These are phyloP conservation scores for Sclerotinia borealis DNA, from an alignment of 2,329 filamentous ascomycete genomes.

Conservation along the genomic window DNA sequence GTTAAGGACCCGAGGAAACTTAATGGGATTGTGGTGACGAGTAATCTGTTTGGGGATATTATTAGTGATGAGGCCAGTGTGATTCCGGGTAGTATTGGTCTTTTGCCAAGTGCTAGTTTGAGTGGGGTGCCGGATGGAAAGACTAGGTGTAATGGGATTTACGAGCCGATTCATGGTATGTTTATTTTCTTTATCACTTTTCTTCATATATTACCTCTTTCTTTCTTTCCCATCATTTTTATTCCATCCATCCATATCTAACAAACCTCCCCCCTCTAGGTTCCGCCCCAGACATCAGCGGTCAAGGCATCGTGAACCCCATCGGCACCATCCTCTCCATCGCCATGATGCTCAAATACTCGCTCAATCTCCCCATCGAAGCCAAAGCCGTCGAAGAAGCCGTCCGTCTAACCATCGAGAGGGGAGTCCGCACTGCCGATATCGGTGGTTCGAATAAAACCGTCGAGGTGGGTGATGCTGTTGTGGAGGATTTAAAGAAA, in stretches of 20 bases:
- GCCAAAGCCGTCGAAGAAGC: conserved; percentile 75
- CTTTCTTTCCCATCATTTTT: background rate
- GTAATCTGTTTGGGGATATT: conserved; percentile 94
- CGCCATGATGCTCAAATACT: conserved; percentile 95
- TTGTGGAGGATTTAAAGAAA: conserved; percentile 67
- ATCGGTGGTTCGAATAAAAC: conserved; percentile 75
- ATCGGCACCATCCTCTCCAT: conserved; percentile 86
- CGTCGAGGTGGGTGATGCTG: conserved; percentile 72
- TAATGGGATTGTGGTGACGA: conserved; percentile 87
- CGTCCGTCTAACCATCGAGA: conserved; percentile 73
- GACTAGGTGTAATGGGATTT: conserved; percentile 84
- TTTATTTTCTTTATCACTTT: background rate
- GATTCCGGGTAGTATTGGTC: conserved; percentile 83
- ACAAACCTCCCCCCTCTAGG: conserved; percentile 43
- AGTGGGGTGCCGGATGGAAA: conserved; percentile 82
- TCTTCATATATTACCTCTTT: background rate
- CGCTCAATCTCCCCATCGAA: conserved; percentile 70
- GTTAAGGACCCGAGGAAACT: conserved; percentile 84
- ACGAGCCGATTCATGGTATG: conserved; percentile 92
- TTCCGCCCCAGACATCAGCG: conserved; percentile 88
- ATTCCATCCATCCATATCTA: background rate
- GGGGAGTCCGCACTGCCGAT: conserved; percentile 72
- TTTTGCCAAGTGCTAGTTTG: conserved; percentile 82
- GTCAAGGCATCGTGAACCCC: conserved; percentile 86
- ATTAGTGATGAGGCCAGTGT: conserved; percentile 93